A percentile compares a stretch with the other conserved stretches of the same genome.
phyloP scores from a whole-genome alignment of 2,329 filamentous ascomycete genomes.

The Colletotrichum echinochloae region DNA sequence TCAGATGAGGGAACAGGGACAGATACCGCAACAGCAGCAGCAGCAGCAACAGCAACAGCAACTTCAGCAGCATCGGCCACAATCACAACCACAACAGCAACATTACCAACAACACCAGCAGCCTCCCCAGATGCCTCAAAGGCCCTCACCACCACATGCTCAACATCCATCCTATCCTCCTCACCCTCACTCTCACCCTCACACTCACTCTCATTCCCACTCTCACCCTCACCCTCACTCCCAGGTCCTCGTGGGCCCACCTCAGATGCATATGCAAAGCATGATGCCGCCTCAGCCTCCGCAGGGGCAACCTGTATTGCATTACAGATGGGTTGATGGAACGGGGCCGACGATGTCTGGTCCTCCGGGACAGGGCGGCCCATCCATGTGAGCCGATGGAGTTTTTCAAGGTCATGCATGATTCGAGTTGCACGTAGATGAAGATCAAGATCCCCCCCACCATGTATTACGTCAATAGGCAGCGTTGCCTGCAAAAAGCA shows the following conservation, averaged over 20 bases:
- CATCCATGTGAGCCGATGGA: constrained; percentile 9
- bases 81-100: constrained; percentile 42
- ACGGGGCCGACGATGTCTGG: constrained; percentile 57
- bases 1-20: constrained; percentile 48
- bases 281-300: constrained; percentile 24
- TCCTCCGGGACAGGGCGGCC: constrained; percentile 16
- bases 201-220: constrained; percentile 28
- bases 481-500: neutral
- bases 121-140: constrained; percentile 1
- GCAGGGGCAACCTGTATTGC: constrained; percentile 46
- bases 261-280: constrained; percentile 14
- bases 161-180: constrained; percentile 23
- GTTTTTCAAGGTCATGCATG: neutral
- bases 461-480: neutral
- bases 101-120: constrained; percentile 29
- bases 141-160: constrained; percentile 7
- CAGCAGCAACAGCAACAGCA: constrained; percentile 42
- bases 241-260: constrained; percentile 21
- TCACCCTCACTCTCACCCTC: constrained; percentile 28
- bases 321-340: constrained; percentile 58
- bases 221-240: constrained; percentile 26
- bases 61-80: constrained; percentile 46
- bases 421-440: neutral
- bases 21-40: constrained; percentile 46
- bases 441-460: neutral